Percentiles rank a stretch among this genome's conserved stretches.
Evolutionary conservation across 345 rosid genomes (phyloP).

Genomic region (Hypericum perforatum): DNA sequence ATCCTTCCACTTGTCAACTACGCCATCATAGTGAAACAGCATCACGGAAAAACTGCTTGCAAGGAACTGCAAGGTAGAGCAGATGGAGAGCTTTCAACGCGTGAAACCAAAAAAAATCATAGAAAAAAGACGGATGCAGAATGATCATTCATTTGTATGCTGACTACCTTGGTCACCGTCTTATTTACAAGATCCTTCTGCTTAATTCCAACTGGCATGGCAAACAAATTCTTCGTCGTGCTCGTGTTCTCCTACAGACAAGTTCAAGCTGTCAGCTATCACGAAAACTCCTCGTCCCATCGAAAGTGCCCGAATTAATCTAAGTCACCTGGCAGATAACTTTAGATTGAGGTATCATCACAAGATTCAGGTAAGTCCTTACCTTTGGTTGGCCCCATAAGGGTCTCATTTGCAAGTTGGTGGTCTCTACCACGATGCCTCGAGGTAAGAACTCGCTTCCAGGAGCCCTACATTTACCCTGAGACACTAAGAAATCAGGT

Average conservation of each 20-base stretch:
- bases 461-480: slow-evolving; percentile 38
- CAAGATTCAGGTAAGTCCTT: slow-evolving; percentile 5
- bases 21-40: slow-evolving; percentile 92
- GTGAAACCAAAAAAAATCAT: neutral
- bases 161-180: slow-evolving; percentile 44
- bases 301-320: too few species aligned
- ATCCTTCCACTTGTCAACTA: slow-evolving; percentile 65
- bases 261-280: neutral
- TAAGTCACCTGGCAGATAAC: too few species aligned
- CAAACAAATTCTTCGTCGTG: slow-evolving; percentile 30
- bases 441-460: slow-evolving; percentile 50
- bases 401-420: slow-evolving; percentile 54
- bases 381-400: slow-evolving; percentile 51
- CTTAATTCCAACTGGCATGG: slow-evolving; percentile 50
- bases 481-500: neutral
- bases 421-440: slow-evolving; percentile 34
- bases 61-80: slow-evolving; percentile 44
- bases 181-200: slow-evolving; percentile 42
- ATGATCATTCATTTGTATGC: neutral
- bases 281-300: neutral
- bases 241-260: slow-evolving; percentile 20
- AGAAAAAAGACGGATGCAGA: neutral
- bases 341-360: neutral
- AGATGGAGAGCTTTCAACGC: neutral
- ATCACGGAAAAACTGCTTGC: slow-evolving; percentile 48